Base-by-base conservation (phyloP, 495 filamentous ascomycete species). In the Talaromyces trachyspermus region DNA sequence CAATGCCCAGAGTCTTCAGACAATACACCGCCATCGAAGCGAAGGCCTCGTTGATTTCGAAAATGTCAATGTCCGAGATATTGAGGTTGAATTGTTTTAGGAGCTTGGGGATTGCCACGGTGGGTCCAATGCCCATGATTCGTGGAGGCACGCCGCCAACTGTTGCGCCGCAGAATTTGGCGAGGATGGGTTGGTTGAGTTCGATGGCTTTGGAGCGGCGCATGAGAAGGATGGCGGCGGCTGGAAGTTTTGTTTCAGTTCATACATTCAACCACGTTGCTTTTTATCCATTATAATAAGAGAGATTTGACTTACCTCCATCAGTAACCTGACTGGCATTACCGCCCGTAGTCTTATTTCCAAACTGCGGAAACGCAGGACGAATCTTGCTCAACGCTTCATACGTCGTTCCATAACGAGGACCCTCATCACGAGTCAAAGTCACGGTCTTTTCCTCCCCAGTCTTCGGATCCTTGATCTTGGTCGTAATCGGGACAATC, bases 11-110 rank as follows among this genome's bases (percentile, higher is more conserved):
- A 47, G 74, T 80, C 48, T 91, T 74, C 15, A 84, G 61, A 69
- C 89, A 95, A 75, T 95, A 98, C 2, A 95, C 89, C 1, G 87
- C 90, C 91, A 98, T 98, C 23, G 83, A 88, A 20, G 91, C 92
- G 54, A 98, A 98, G 1, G 92, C 92, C 77, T 98, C 92, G 67
- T 98, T 98, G 58, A 98, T 69, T 76, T 98, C 92, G 53, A 87
- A 79, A 37, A 98, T 75, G 54, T 98, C 92, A 50, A 89, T 76
- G 49, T 98, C 91, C 38, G 82, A 70, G 43, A 94, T 73, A n/a
- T 71, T 74, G 51, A 98, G 61, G 60, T 81, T 78, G 79, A 82
- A 83, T 71, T 95, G 84, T 60, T 65, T 66, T 38, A 98, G 73
- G 27, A 98, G 76, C 77, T 98, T 98, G 52, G 92, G 92, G 56